Base-by-base conservation (phyloP, 2,329 filamentous ascomycete species). In the Mycosphaerella arachidis region DNA sequence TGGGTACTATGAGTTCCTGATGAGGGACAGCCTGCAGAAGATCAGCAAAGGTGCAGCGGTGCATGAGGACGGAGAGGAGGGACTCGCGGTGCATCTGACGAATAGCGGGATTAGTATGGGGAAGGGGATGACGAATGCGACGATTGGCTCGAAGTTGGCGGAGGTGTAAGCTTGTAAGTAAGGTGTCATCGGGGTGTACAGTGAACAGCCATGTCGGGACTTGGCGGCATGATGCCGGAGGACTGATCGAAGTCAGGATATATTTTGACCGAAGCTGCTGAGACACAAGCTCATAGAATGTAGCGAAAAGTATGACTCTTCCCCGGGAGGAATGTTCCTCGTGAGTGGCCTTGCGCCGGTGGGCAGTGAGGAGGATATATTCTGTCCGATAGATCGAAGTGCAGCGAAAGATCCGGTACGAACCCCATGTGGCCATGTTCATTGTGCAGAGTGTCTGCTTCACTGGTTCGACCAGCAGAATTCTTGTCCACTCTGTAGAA, bases 1-100 rank as follows among this genome's bases (percentile, higher is more conserved):
- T 0, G 74, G 70, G 0, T 82, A 81, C 62, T 85, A 85, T 66
- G 83, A 86, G 71, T 63, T 83, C 6, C 66, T 84, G 24, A 76
- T 84, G 70, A 68, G 82, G 27, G 83, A 85, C 65, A 81, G 78
- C 60, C 66, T 84, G 68, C 73, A 77, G 46, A 78, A 79, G 65
- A 83, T 84, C 57, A 76, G 75, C 1, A 75, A 75, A 58, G 82
- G 82, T 0, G 77, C 81, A 59, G 79, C 78, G 6, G 71, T 74
- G 55, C 81, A 84, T 64, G 79, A 79, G 58, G 75, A 78, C 6
- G 81, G 80, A 2, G 80, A 84, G 56, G 78, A 82, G 29, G 82
- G 80, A 0, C 64, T 84, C 61, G 68, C 72, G 45, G 72, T 76
- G 51, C 75, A 77, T 67, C 59, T 77, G 63, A 76, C 68, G 3